Base-by-base conservation (phyloP, 225 moss, liverwort and hornwort genomes). In the Asterella californica region DNA sequence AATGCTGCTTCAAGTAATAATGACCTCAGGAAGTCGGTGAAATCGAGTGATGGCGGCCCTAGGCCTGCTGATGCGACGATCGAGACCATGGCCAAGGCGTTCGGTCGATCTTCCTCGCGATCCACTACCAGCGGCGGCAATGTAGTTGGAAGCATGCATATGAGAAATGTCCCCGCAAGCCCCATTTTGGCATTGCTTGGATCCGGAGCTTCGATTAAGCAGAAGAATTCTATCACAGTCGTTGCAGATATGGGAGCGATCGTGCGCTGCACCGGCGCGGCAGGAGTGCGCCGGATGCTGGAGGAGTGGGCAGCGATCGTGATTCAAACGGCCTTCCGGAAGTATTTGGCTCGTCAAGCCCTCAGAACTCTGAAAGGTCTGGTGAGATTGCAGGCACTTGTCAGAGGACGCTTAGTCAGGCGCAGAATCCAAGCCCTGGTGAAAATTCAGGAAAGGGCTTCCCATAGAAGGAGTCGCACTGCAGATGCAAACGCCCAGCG, bases 271-370 rank as follows among this genome's bases (percentile, higher is more conserved):
- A 65, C 42, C 0, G 77, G 77, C 9, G 77, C 77, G 0, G 64
- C 63, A 1, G 77, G 77, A 66, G 14, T 78, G 10, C 63, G 77
- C 0, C 46, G 77, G 25, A 78, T 78, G 77, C 19, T 79, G 69
- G 68, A 79, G 48, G 79, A 79, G 34, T 79, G 79, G 79, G 79
- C 79, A 3, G 79, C 79, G 1, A 55, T 69, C 22, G 79, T 36
- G 4, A 79, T 79, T 57, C 79, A 79, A 55, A 79, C 79, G 0
- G 79, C 79, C 14, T 79, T 79, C 53, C 52, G 79, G 2, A 70
- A 70, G 48, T 79, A 50, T 52, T 38, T 79, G 68, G 79, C 79
- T 4, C 79, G 69, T 15, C 79, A 79, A n/a, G 79, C 79, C 5
- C 70, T 79, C 32, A 32, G 33, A 12, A 69, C 79, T 27, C 79